These are phyloP conservation scores for Neofusicoccum ribis DNA, from an alignment of 2,329 filamentous ascomycete species.

Conservation along the genomic window DNA sequence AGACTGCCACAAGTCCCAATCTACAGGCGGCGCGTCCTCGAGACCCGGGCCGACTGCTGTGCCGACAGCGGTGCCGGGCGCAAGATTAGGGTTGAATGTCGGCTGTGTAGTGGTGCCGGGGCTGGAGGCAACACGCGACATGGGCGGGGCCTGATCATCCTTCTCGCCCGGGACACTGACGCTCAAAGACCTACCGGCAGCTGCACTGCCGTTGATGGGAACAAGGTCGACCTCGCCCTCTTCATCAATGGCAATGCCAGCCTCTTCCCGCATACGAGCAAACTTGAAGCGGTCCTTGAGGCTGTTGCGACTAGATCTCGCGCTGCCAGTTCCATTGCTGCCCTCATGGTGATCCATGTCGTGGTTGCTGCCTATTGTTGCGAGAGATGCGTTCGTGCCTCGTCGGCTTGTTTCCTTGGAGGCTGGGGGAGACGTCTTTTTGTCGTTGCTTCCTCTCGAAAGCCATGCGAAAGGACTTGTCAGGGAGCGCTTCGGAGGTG, in stretches of 20 bases:
- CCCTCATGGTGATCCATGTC: slow-evolving; percentile 62
- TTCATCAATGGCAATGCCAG: slow-evolving; percentile 37
- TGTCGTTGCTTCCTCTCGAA: slow-evolving; percentile 63
- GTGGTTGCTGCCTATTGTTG: slow-evolving; percentile 76
- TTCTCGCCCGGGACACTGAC: slow-evolving; percentile 51
- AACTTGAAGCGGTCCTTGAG: slow-evolving; percentile 50
- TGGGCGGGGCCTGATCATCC: slow-evolving; percentile 39
- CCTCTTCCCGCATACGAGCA: slow-evolving; percentile 48
- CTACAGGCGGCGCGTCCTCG: slow-evolving; percentile 71
- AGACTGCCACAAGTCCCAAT: slow-evolving; percentile 97
- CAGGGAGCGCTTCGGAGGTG: slow-evolving; percentile 64
- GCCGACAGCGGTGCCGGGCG: slow-evolving; percentile 83
- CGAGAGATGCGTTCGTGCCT: slow-evolving; percentile 78
- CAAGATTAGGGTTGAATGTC: slow-evolving; percentile 67
- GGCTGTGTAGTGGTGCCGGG: slow-evolving; percentile 53
- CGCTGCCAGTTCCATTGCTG: slow-evolving; percentile 27
- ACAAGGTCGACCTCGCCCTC: slow-evolving; percentile 48
- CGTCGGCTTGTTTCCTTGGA: slow-evolving; percentile 54
- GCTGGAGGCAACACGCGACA: slow-evolving; percentile 28
- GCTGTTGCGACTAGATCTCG: slow-evolving; percentile 40
- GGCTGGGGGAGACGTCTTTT: slow-evolving; percentile 60
- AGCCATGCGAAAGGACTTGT: slow-evolving; percentile 88
- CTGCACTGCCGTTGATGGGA: background rate
- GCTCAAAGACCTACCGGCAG: slow-evolving; percentile 38
- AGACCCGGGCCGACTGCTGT: slow-evolving; percentile 74